Evolutionary conservation across 164 flowering plant species (phyloP).

Genomic region (Tetrastigma voinierianum): DNA sequence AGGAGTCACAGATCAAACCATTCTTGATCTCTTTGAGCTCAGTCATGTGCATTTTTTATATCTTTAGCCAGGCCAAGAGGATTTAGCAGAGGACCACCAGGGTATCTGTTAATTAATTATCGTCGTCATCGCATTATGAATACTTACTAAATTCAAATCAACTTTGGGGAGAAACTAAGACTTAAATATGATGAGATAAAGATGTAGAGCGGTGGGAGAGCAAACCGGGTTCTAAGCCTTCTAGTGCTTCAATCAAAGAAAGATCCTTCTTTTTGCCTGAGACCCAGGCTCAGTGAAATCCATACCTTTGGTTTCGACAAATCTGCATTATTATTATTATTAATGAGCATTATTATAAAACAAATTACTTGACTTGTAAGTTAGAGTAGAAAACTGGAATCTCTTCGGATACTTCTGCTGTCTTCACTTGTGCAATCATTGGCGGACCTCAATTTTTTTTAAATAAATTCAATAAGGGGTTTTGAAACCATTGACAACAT

Average conservation of each 20-base stretch:
- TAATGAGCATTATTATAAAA: no score
- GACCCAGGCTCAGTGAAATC: constrained; percentile 83
- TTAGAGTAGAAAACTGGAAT: no score
- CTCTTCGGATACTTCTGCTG: no score
- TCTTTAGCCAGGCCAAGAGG: constrained; percentile 92
- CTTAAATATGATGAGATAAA: no score
- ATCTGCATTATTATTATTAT: constrained; percentile 54
- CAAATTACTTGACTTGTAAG: no score
- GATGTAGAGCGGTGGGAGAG: not conserved
- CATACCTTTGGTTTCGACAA: constrained; percentile 94
- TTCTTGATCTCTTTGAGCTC: constrained; percentile 93
- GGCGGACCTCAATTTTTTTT: no score
- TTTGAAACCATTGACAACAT: no score
- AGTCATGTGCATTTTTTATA: constrained; percentile 54
- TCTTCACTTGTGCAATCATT: no score
- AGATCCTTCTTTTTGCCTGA: constrained; percentile 71
- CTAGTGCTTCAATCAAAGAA: constrained; percentile 80
- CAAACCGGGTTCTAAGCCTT: constrained; percentile 90
- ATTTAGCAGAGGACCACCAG: constrained; percentile 87
- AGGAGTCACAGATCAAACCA: constrained; percentile 33
- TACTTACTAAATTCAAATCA: no score
- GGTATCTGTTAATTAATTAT: constrained; percentile 50
- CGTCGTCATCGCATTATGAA: no score
- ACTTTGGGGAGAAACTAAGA: no score
- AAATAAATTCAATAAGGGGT: no score